phyloP scores from a whole-genome alignment of 306 rosid genomes.

The Echinosophora koreensis region DNA sequence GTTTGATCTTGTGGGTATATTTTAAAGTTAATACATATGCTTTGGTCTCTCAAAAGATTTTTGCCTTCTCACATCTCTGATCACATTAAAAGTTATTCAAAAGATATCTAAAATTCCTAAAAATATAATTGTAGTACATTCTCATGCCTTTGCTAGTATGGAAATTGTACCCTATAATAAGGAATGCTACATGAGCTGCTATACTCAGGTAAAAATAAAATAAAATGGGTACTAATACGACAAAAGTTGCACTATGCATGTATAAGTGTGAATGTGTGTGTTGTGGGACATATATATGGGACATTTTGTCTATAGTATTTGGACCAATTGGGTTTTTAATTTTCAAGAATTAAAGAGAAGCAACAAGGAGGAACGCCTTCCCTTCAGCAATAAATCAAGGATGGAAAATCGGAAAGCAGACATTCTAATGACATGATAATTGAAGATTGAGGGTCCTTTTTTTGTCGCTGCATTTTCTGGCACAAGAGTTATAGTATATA shows the following conservation, averaged over 20 bases:
- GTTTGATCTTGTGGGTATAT: too few relatives aligned
- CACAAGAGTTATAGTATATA: not conserved
- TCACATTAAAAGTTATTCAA: too few relatives aligned
- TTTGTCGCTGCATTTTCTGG: constrained; percentile 43
- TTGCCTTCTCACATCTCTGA: too few relatives aligned
- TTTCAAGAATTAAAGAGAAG: constrained; percentile 16
- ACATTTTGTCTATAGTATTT: constrained; percentile 41
- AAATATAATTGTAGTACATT: too few relatives aligned
- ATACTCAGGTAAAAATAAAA: too few relatives aligned
- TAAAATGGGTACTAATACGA: not conserved
- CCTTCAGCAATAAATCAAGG: constrained; percentile 7
- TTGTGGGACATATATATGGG: not conserved
- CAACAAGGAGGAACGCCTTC: not conserved
- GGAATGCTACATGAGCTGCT: too few relatives aligned
- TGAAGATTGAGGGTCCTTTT: constrained; percentile 41
- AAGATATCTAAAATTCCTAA: too few relatives aligned
- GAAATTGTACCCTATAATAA: too few relatives aligned
- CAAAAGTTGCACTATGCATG: constrained; percentile 21
- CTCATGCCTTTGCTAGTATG: too few relatives aligned
- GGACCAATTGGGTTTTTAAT: constrained; percentile 23
- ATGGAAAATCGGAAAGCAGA: constrained; percentile 16
- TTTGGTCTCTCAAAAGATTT: too few relatives aligned
- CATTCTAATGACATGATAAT: constrained; percentile 34
- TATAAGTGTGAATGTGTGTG: not conserved
- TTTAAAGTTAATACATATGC: too few relatives aligned